phyloP scores from a whole-genome alignment of 148 eudicot species.

The Arbutus unedo region DNA sequence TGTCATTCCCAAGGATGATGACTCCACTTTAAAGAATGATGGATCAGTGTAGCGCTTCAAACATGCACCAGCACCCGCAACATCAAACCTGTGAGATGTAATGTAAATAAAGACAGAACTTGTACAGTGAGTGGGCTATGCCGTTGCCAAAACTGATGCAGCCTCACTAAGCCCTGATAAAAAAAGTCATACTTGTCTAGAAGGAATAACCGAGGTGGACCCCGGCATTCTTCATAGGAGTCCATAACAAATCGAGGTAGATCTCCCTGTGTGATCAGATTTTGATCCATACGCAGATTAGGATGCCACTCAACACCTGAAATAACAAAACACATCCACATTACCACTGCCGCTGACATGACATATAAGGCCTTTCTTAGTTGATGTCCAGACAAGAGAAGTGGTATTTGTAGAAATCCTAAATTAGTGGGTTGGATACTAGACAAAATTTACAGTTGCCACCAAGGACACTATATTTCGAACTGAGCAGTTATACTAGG shows the following conservation, averaged over 20 bases:
- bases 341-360: not conserved
- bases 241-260: conserved; percentile 97
- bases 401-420: not conserved
- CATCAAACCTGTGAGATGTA: conserved; percentile 69
- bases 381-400: conserved; percentile 7
- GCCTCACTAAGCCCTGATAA: not conserved
- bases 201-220: conserved; percentile 91
- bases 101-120: conserved; percentile 12
- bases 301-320: conserved; percentile 92
- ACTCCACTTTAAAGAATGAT: conserved; percentile 70
- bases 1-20: conserved; percentile 40
- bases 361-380: not conserved
- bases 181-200: conserved; percentile 74
- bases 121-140: not conserved
- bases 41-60: conserved; percentile 97
- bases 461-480: not conserved
- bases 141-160: not conserved
- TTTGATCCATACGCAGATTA: conserved; percentile 63
- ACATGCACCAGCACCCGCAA: conserved; percentile 97
- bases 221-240: conserved; percentile 92
- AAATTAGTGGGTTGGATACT: not conserved
- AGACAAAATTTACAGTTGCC: conserved; percentile 16
- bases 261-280: conserved; percentile 62
- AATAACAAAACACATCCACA: conserved; percentile 14
- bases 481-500: not conserved